Percentiles rank a stretch among this genome's conserved stretches.
Conservation (phyloP, 208 protist species). For the Wallacemonas sp. region DNA sequence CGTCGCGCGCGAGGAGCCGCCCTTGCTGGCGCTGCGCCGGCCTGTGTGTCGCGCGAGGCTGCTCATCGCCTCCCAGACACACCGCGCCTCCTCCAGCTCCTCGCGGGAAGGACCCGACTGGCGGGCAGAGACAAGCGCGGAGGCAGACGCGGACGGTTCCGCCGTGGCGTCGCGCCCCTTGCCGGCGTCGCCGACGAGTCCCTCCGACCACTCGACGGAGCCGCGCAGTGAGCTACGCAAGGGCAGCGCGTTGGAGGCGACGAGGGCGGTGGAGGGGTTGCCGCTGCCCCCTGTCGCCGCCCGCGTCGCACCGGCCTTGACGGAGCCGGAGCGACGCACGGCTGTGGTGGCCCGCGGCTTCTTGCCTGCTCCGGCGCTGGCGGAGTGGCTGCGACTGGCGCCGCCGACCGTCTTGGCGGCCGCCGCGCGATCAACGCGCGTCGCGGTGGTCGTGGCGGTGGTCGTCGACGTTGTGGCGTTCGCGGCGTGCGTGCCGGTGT, state of each 20-base stretch:
- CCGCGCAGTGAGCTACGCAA: conserved; percentile 3
- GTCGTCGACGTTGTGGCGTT: not conserved
- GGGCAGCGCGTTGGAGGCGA: not conserved
- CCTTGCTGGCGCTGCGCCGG: not conserved
- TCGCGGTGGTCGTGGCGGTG: not conserved
- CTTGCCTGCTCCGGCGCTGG: conserved; percentile 18
- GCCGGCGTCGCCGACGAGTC: not conserved
- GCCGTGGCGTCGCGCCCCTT: not conserved
- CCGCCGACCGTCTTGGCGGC: not conserved
- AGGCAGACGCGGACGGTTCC: too few relatives aligned
- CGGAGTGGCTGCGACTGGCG: conserved; percentile 15
- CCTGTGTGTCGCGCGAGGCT: not conserved
- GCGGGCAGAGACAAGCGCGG: not conserved
- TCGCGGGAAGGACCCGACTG: not conserved
- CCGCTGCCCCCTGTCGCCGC: not conserved
- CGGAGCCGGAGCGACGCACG: conserved; percentile 15
- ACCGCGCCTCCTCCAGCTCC: conserved; percentile 24
- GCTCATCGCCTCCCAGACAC: conserved; percentile 26
- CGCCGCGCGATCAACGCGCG: not conserved
- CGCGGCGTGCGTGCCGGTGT: not conserved
- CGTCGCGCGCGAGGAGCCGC: too few relatives aligned
- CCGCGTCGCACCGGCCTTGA: not conserved
- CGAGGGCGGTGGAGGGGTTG: not conserved
- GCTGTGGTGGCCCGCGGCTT: not conserved
- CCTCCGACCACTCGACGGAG: not conserved